phyloP scores from a whole-genome alignment of 768 basidiomycete species.

The Suillus paluster region DNA sequence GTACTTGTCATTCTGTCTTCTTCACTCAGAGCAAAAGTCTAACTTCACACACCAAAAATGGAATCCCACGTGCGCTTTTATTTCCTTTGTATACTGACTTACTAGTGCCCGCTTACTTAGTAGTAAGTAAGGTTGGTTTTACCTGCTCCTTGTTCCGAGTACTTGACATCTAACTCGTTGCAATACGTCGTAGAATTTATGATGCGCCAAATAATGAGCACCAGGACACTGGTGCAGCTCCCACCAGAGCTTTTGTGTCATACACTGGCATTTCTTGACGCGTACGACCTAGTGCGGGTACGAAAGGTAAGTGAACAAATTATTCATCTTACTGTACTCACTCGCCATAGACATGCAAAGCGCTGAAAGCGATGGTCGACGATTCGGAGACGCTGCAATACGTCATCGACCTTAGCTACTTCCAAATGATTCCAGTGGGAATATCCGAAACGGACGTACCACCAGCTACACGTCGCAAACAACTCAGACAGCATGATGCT shows the following conservation, averaged over 20 bases:
- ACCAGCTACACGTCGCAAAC: conserved; percentile 45
- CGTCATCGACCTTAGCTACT: conserved; percentile 51
- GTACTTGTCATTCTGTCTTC: conserved; percentile 1
- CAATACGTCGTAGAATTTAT: neutral
- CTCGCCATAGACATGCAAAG: conserved; percentile 42
- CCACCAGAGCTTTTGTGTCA: conserved; percentile 46
- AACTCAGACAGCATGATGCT: conserved; percentile 46
- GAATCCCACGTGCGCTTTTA: conserved; percentile 2
- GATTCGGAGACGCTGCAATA: conserved; percentile 53
- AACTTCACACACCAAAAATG: conserved; percentile 2
- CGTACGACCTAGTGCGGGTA: conserved; percentile 41
- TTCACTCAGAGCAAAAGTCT: neutral
- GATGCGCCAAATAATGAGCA: neutral
- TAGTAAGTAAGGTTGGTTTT: too few species aligned
- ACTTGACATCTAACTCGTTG: neutral
- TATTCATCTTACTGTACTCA: conserved; percentile 2
- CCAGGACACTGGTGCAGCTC: conserved; percentile 30
- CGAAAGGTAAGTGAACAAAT: conserved; percentile 28
- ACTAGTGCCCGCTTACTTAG: too few species aligned
- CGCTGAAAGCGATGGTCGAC: conserved; percentile 40
- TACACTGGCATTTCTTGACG: conserved; percentile 39
- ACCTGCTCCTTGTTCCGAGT: neutral
- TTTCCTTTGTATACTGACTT: too few species aligned
- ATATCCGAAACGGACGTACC: conserved; percentile 26
- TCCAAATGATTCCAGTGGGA: conserved; percentile 45